Conservation (phyloP, 805 yeast genomes). For the Schwanniomyces polymorphus region DNA sequence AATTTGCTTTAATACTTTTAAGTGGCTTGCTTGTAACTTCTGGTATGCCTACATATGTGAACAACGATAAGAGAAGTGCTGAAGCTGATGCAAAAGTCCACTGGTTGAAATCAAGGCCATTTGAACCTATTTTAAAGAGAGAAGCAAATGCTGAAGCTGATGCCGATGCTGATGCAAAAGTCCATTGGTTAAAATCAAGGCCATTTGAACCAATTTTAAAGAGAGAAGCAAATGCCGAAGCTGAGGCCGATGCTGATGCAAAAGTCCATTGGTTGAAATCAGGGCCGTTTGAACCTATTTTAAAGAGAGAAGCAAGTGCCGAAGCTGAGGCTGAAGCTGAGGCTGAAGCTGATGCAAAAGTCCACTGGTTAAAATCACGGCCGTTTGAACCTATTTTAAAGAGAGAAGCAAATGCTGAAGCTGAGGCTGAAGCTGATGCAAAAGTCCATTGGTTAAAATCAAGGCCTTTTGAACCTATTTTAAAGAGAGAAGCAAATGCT, state of each 20-base stretch:
- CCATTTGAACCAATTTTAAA: slow-evolving; percentile 15
- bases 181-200: slow-evolving; percentile 10
- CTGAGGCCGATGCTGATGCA: slow-evolving; percentile 20
- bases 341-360: slow-evolving; percentile 18
- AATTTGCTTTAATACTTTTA: background rate
- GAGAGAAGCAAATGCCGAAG: slow-evolving; percentile 19
- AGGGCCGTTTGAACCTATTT: slow-evolving; percentile 14
- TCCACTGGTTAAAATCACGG: slow-evolving; percentile 10
- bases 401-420: slow-evolving; percentile 18
- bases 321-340: slow-evolving; percentile 22
- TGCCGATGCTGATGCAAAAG: slow-evolving; percentile 18
- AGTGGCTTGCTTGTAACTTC: background rate
- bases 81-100: slow-evolving; percentile 18
- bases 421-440: slow-evolving; percentile 21
- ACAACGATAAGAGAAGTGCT: slow-evolving; percentile 17
- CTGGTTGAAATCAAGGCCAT: slow-evolving; percentile 10
- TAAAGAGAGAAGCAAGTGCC: slow-evolving; percentile 16
- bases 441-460: slow-evolving; percentile 10
- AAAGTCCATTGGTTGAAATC: slow-evolving; percentile 10
- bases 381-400: slow-evolving; percentile 15
- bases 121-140: slow-evolving; percentile 14
- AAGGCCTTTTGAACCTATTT: slow-evolving; percentile 14
- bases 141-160: slow-evolving; percentile 17
- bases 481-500: slow-evolving; percentile 16
- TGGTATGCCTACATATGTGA: slow-evolving; percentile 1